Conservation (phyloP, 139 green algal genomes). For the Astrephomene gubernaculifera region DNA sequence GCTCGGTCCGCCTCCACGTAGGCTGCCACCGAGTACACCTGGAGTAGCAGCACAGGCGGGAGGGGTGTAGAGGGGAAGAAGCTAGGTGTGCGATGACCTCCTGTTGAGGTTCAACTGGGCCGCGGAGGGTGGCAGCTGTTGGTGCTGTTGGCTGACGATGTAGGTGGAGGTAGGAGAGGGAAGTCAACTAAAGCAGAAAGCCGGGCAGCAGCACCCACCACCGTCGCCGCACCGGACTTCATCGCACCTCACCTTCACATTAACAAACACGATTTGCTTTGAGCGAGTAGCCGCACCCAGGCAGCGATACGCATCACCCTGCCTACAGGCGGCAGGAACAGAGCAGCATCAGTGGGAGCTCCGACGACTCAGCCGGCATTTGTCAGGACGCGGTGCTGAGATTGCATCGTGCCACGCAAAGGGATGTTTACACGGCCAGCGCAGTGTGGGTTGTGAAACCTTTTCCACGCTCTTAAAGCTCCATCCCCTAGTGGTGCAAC, state of each 20-base stretch:
- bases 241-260: conserved; percentile 78
- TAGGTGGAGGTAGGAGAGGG: background rate
- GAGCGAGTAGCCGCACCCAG: conserved; percentile 73
- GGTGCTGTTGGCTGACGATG: background rate
- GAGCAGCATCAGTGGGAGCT: background rate
- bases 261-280: conserved; percentile 85
- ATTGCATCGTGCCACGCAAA: too few relatives aligned
- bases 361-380: too few relatives aligned
- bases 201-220: too few relatives aligned
- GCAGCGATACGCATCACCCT: conserved; percentile 68
- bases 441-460: too few relatives aligned
- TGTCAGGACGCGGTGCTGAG: too few relatives aligned
- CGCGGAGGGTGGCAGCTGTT: background rate
- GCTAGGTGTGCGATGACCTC: background rate
- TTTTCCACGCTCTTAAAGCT: too few relatives aligned
- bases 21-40: conserved; percentile 82
- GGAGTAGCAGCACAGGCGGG: too few relatives aligned
- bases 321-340: conserved; percentile 37
- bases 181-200: background rate
- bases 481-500: too few relatives aligned
- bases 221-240: too few relatives aligned
- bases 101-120: background rate
- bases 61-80: background rate
- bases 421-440: too few relatives aligned
- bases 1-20: conserved; percentile 84